Percentiles rank a stretch among this genome's conserved stretches.
These are phyloP conservation scores for Flaveria linearis DNA, from an alignment of 129 eudicot genomes.

Conservation along the genomic window DNA sequence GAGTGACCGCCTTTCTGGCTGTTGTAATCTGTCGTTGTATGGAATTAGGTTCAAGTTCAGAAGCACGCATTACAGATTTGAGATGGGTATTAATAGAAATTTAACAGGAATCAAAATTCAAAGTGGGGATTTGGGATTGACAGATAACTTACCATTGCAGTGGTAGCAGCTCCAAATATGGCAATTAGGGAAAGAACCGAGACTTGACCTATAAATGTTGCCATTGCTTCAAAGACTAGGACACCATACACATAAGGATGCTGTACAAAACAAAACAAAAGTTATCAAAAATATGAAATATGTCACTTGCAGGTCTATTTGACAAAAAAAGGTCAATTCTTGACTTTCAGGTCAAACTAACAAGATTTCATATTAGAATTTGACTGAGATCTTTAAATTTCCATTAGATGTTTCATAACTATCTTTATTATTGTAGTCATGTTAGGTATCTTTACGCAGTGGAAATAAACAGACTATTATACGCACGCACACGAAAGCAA, in stretches of 20 bases:
- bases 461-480: no score
- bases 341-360: constrained; percentile 31
- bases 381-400: not conserved
- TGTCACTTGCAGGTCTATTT: not conserved
- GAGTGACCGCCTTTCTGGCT: constrained; percentile 68
- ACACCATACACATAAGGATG: constrained; percentile 90
- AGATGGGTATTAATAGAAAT: not conserved
- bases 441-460: no score
- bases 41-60: constrained; percentile 9
- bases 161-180: constrained; percentile 45
- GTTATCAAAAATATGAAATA: not conserved
- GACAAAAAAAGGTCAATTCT: constrained; percentile 9
- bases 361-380: not conserved
- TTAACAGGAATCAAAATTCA: not conserved
- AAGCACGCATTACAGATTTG: not conserved
- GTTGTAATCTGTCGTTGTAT: constrained; percentile 48
- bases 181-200: constrained; percentile 46
- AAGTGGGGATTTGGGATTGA: not conserved
- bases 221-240: constrained; percentile 86
- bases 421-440: not conserved
- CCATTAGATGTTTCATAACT: not conserved
- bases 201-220: constrained; percentile 55
- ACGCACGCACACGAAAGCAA: no score
- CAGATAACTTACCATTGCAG: constrained; percentile 39
- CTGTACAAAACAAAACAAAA: constrained; percentile 45